Evolutionary conservation across 1,284 basidiomycete species (phyloP).

Genomic region (Irpex lacteus): DNA sequence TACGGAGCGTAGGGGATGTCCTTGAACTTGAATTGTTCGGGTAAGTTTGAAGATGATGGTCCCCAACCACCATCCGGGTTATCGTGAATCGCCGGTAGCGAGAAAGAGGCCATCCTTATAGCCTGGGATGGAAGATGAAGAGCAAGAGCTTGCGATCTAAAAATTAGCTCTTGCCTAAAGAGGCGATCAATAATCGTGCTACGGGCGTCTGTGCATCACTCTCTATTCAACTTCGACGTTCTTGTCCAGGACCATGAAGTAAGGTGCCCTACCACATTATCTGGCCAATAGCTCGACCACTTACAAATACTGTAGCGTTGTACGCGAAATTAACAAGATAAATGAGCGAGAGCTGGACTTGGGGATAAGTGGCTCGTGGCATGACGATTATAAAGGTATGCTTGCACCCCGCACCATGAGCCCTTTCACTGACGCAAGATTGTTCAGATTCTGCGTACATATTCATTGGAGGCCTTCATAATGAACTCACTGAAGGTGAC

Average conservation of each 20-base stretch:
- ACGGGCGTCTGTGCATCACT: conserved; percentile 6
- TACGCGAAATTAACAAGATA: conserved; percentile 90
- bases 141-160: conserved; percentile 9
- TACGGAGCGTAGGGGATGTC: conserved; percentile 96
- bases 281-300: too few species aligned
- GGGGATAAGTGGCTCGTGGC: conserved; percentile 83
- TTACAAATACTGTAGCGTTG: conserved; percentile 54
- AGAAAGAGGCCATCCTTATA: conserved; percentile 65
- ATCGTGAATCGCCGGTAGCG: conserved; percentile 75
- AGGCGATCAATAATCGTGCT: conserved; percentile 16
- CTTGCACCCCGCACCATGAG: background rate
- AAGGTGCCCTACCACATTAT: conserved; percentile 27
- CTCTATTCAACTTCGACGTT: conserved; percentile 4
- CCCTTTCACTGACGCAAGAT: background rate
- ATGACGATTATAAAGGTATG: conserved; percentile 90
- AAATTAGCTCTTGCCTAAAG: conserved; percentile 21
- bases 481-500: conserved; percentile 94
- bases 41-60: conserved; percentile 71
- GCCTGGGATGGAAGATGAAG: conserved; percentile 7
- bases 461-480: conserved; percentile 84
- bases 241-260: conserved; percentile 59
- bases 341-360: conserved; percentile 92
- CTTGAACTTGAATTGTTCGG: conserved; percentile 80
- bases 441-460: conserved; percentile 86
- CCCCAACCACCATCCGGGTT: conserved; percentile 84